These are phyloP conservation scores for Fibroporia radiculosa DNA, from an alignment of 768 basidiomycete genomes.

Conservation along the genomic window DNA sequence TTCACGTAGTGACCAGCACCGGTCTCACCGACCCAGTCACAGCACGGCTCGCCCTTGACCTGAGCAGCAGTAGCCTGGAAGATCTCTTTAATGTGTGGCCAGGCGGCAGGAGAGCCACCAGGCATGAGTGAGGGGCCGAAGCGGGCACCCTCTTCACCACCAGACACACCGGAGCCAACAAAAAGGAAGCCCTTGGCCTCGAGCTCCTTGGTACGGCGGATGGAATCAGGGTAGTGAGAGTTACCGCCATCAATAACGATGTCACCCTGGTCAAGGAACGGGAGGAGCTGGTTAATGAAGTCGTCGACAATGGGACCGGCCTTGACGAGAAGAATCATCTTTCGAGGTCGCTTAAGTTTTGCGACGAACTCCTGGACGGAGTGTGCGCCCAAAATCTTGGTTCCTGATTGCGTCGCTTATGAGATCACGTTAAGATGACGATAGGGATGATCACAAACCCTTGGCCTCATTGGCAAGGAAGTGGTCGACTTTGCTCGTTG, in stretches of 20 bases:
- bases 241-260: slow-evolving; percentile 99
- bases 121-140: slow-evolving; percentile 99
- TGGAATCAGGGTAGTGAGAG: slow-evolving; percentile 97
- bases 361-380: slow-evolving; percentile 84
- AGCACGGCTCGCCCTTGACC: slow-evolving; percentile 92
- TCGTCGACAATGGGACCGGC: slow-evolving; percentile 93
- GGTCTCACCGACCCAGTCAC: slow-evolving; percentile 98
- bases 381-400: slow-evolving; percentile 92
- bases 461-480: slow-evolving; percentile 98
- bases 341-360: slow-evolving; percentile 92
- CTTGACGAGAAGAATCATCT: slow-evolving; percentile 98
- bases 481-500: slow-evolving; percentile 88
- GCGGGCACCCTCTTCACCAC: slow-evolving; percentile 98
- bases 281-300: slow-evolving; percentile 86
- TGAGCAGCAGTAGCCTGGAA: slow-evolving; percentile 99
- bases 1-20: slow-evolving; percentile 98
- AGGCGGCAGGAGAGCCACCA: slow-evolving; percentile 88
- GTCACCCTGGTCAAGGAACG: slow-evolving; percentile 89
- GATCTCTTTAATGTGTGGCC: slow-evolving; percentile 96
- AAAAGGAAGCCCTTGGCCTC: slow-evolving; percentile 94
- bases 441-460: slow-evolving; percentile 45
- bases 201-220: slow-evolving; percentile 88
- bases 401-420: too few relatives aligned
- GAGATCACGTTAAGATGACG: too few relatives aligned
- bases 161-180: slow-evolving; percentile 97